These are phyloP conservation scores for Arthrobotrys megalospora DNA, from an alignment of 2,329 filamentous ascomycete genomes.

Conservation along the genomic window DNA sequence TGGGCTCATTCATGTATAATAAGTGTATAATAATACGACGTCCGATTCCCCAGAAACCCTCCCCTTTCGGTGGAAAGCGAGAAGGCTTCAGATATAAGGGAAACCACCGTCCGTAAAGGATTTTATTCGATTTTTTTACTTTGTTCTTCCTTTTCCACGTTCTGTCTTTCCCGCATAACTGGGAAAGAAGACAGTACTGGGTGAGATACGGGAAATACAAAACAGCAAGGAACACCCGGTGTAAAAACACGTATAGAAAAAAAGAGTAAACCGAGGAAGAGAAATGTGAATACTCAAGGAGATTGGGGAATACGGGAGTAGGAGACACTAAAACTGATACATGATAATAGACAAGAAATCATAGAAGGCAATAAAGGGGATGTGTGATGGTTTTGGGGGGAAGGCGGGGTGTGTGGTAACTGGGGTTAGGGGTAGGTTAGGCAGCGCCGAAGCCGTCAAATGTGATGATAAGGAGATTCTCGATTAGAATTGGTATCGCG, in stretches of 20 bases:
- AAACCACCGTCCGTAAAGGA: constrained; percentile 56
- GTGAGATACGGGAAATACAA: constrained; percentile 38
- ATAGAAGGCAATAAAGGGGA: constrained; percentile 43
- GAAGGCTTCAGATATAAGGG: constrained; percentile 3
- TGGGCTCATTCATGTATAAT: no score
- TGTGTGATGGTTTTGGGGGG: constrained; percentile 10
- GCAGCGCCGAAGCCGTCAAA: constrained; percentile 7
- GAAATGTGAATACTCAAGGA: constrained; percentile 47
- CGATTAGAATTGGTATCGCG: constrained; percentile 38
- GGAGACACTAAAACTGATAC: constrained; percentile 59
- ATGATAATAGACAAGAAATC: constrained; percentile 55
- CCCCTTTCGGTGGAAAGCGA: not conserved
- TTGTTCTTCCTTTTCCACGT: constrained; percentile 58
- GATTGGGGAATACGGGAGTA: constrained; percentile 17
- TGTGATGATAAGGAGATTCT: not conserved
- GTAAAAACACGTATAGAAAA: constrained; percentile 39
- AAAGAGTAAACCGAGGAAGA: constrained; percentile 1
- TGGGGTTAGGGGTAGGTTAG: constrained; percentile 7
- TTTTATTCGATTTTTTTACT: constrained; percentile 61
- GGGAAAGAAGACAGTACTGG: constrained; percentile 39
- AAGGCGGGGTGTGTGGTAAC: constrained; percentile 7
- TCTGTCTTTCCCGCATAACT: constrained; percentile 28
- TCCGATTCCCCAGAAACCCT: constrained; percentile 17
- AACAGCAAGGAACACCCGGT: constrained; percentile 52
- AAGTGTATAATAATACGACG: constrained; percentile 23